Percentiles rank a stretch among this genome's conserved stretches.
These are phyloP conservation scores for Coniochaeta pulveracea DNA, from an alignment of 2,329 filamentous ascomycete species.

Conservation along the genomic window DNA sequence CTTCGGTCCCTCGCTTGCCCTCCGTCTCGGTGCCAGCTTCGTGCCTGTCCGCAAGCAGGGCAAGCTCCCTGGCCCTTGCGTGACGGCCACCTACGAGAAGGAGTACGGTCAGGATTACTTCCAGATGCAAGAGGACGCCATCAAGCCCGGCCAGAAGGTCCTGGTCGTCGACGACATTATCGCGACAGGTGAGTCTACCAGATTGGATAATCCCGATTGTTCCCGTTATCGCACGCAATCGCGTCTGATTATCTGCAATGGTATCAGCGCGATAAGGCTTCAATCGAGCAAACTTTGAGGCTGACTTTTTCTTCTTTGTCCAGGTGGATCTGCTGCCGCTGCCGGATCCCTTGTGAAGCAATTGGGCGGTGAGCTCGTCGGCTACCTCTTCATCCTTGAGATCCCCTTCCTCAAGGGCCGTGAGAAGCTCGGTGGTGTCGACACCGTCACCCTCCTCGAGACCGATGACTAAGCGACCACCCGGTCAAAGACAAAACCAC, in stretches of 20 bases:
- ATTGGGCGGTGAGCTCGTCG: constrained; percentile 74
- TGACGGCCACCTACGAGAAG: constrained; percentile 81
- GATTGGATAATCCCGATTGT: constrained; percentile 1
- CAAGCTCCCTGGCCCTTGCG: constrained; percentile 84
- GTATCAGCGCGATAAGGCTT: too few species aligned
- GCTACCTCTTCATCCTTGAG: constrained; percentile 92
- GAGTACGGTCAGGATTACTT: constrained; percentile 94
- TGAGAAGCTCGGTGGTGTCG: constrained; percentile 69
- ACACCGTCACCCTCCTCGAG: constrained; percentile 73
- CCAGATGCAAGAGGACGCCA: constrained; percentile 83
- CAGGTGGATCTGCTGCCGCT: constrained; percentile 84
- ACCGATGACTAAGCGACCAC: constrained; percentile 3
- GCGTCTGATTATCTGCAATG: too few species aligned
- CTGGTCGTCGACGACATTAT: constrained; percentile 97
- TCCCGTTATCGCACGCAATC: too few species aligned
- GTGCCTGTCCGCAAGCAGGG: constrained; percentile 91
- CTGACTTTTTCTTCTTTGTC: constrained; percentile 7
- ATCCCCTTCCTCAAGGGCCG: constrained; percentile 87
- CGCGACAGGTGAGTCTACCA: constrained; percentile 62
- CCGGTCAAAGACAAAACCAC: too few species aligned
- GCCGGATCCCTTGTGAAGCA: constrained; percentile 78
- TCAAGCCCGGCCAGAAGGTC: constrained; percentile 79
- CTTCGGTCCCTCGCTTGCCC: constrained; percentile 81
- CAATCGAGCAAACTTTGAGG: too few species aligned
- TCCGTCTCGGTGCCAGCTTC: constrained; percentile 74